Base-by-base conservation (phyloP, 2,329 filamentous ascomycete genomes). In the Paecilomyces formosus region DNA sequence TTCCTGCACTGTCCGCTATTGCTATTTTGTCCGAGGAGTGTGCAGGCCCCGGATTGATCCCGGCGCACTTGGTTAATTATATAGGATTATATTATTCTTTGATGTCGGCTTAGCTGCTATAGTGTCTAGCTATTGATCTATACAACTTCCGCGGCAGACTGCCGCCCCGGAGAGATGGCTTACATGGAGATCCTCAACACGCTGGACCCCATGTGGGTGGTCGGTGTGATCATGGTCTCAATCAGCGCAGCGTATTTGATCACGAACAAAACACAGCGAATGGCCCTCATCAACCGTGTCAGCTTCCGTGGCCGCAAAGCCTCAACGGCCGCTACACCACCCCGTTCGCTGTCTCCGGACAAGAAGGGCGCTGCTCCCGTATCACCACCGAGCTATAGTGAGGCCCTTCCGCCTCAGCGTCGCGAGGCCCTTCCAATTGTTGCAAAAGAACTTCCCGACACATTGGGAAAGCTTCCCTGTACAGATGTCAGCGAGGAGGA, bases 401-500 rank as follows among this genome's bases (percentile, higher is more conserved):
- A 77, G 58, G 72, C 74, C 0, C 79, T 84, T 26, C 84, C 84
- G 6, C 83, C 84, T 2, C 79, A 77, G 55, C 77, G 80, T 51
- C 76, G 82, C 55, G 74, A 79, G 51, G 70, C 72, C 0, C 73
- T 85, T 21, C 69, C 71, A 26, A 68, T 74, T 7, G 58, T 74
- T 24, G 58, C 60, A 24, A 45, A 45, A 3, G 39, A 18, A 45
- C 39, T 45, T n/a, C 39, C 39, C 39, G n/a, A 45, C 3, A 9
- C 39, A 8, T 18, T 45, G n/a, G 62, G 28, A 58, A 53, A 56
- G 21, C 57, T 68, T 45, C 60, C 67, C 24, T 54, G 58, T 58
- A 57, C 61, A 60, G 61, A 67, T 56, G 59, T 75, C 8, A 61
- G 65, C 24, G 71, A 76, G 55, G 64, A 69, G 21, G 67, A 71